phyloP scores from a whole-genome alignment of 805 yeast species.

The Metschnikowia henanensis region DNA sequence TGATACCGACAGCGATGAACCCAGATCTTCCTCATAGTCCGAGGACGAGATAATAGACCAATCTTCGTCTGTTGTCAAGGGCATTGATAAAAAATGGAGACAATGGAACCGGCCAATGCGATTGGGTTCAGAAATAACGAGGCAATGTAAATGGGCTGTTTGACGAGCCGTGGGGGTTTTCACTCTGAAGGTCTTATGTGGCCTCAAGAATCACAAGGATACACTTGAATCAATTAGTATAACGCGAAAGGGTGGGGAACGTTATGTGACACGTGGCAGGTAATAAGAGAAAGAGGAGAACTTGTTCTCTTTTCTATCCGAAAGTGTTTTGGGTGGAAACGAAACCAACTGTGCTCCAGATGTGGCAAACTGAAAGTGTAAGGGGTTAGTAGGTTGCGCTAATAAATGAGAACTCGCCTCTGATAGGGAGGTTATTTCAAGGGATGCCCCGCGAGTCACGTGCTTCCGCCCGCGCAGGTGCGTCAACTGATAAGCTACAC shows the following conservation, averaged over 20 bases:
- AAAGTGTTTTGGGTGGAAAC: no score
- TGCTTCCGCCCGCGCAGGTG: background rate
- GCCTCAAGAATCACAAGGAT: no score
- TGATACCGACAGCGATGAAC: slow-evolving; percentile 3
- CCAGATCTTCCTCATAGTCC: slow-evolving; percentile 34
- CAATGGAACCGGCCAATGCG: background rate
- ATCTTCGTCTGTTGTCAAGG: slow-evolving; percentile 34
- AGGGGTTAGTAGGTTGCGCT: slow-evolving; percentile 3
- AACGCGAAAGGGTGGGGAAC: no score
- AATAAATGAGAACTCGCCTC: slow-evolving; percentile 9
- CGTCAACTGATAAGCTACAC: background rate
- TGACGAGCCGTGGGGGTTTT: no score
- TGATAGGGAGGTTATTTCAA: slow-evolving; percentile 7
- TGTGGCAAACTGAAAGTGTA: background rate
- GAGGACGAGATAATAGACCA: slow-evolving; percentile 48
- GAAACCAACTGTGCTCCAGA: background rate
- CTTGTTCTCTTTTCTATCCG: no score
- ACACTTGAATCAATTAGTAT: background rate
- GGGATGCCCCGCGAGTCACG: slow-evolving; percentile 7
- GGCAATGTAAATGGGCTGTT: no score
- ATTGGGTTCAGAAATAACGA: no score
- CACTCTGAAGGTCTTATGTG: no score
- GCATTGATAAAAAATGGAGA: background rate
- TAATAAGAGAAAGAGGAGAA: no score
- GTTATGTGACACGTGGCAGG: no score